Evolutionary conservation across 768 basidiomycete genomes (phyloP), one percentile per base, ranked within the genome.

Genomic region (Serpula lacrymans): DNA sequence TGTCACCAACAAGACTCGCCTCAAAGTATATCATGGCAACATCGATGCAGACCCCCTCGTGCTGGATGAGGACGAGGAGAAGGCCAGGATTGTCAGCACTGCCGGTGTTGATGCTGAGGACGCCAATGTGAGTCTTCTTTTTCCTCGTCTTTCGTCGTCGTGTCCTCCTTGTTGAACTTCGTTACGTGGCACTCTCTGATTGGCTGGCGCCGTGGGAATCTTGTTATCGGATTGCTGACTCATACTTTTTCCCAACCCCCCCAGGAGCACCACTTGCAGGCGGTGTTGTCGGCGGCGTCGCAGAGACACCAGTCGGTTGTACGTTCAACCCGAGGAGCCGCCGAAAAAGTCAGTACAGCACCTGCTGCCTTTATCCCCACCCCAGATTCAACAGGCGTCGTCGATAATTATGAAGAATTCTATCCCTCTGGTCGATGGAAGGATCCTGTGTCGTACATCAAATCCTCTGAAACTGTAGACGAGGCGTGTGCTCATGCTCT

Each of bases 51-150:
- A 89, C 58, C 74, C 82, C 28, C 68, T 87, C 49, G 76, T 88
- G 43, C 80, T 88, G 49, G 87, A 88, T 34, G 90, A 91, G 55
- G 89, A 92, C 54, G 84, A 88, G 53, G 84, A 88, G 69, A 86
- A 84, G 73, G 84, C 83, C 54, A 76, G 80, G 62, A 78, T 83
- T 48, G 78, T 90, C 49, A 82, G 72, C 34, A 89, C 88, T 16
- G 84, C 87, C 30, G 90, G 90, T 53, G 90, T 93, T 55, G 90
- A 93, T 60, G 85, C 85, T 58, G 89, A 92, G 71, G 90, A 93
- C 57, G 88, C 89, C 63, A 90, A 91, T 66, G 90, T 93, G 72
- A 82, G 88, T 76, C 55, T 27, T 51, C 51, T 52, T 57, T 53
- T 59, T 60, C 55, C 45, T 55, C 55, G 43, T 58, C 53, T 53